A percentile compares a stretch with the other conserved stretches of the same genome.
Evolutionary conservation across 345 rosid genomes (phyloP).

Genomic region (Physaria fendleri): DNA sequence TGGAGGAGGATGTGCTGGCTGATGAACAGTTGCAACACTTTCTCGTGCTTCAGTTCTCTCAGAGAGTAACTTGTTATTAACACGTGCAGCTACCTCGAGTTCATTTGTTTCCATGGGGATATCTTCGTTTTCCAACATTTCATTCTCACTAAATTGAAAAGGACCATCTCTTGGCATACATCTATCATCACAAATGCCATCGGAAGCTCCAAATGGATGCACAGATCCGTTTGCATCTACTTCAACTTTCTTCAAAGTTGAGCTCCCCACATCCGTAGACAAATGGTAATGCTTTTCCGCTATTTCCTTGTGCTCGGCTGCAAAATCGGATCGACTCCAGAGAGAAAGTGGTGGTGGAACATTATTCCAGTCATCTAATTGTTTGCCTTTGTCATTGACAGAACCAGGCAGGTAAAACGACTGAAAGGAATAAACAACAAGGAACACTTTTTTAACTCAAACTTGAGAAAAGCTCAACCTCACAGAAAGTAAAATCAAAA

Average conservation of each 20-base stretch:
- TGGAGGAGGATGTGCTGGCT: no score
- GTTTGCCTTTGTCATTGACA: conserved; percentile 55
- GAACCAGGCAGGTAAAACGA: conserved; percentile 95
- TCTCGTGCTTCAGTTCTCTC: conserved; percentile 25
- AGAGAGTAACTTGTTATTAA: conserved; percentile 19
- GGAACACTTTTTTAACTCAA: neutral
- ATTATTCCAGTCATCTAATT: conserved; percentile 69
- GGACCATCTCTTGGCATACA: conserved; percentile 12
- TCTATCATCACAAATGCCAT: neutral
- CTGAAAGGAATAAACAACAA: conserved; percentile 42
- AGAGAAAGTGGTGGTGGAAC: conserved; percentile 70
- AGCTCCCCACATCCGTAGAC: conserved; percentile 18
- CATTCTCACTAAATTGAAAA: neutral
- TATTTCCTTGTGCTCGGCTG: conserved; percentile 44
- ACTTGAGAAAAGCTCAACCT: neutral
- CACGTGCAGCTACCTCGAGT: conserved; percentile 24
- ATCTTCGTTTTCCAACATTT: conserved; percentile 15
- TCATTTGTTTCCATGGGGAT: conserved; percentile 26
- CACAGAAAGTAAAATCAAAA: neutral
- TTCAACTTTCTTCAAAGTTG: conserved; percentile 2
- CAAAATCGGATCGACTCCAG: conserved; percentile 79
- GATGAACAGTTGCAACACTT: conserved; percentile 21
- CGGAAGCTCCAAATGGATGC: conserved; percentile 20
- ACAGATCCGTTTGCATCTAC: conserved; percentile 15
- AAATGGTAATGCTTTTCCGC: conserved; percentile 57